Percentiles rank a stretch among this genome's conserved stretches.
phyloP scores from a whole-genome alignment of 139 green algal genomes.

The Chara braunii region DNA sequence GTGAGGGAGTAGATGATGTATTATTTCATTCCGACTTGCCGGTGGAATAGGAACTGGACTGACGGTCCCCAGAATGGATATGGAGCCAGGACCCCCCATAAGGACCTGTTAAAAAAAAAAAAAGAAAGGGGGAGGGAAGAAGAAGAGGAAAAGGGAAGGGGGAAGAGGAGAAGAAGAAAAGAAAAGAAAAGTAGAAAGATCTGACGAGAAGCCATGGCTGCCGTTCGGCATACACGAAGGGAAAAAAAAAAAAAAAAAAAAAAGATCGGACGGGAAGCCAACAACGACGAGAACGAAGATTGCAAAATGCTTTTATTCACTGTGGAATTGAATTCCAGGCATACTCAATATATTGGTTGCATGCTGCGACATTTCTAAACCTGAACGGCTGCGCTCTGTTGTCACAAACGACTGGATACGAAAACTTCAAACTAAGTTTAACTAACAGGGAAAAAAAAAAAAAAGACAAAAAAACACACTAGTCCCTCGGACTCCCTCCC shows the following conservation, averaged over 20 bases:
- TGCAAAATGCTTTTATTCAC: slow-evolving; percentile 4
- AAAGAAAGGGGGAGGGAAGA: slow-evolving; percentile 5
- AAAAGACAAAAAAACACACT: neutral
- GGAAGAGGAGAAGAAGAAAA: too few species aligned
- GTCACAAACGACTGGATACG: neutral
- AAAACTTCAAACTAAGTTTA: neutral
- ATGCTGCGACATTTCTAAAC: neutral
- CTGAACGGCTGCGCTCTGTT: neutral
- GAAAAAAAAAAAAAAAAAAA: neutral
- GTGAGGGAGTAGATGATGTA: neutral
- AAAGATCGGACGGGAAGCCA: neutral
- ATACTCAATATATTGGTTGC: neutral
- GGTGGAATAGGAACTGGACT: too few species aligned
- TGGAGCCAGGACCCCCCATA: neutral
- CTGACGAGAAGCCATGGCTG: neutral
- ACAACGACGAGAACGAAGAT: neutral
- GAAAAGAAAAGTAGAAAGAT: neutral
- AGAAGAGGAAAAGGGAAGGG: neutral
- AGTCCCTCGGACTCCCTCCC: neutral
- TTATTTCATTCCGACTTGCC: neutral
- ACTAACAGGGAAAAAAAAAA: neutral
- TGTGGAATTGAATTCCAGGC: neutral
- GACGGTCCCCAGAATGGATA: too few species aligned
- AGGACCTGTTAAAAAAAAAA: neutral
- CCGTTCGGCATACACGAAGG: neutral